Base-by-base conservation (phyloP, 495 filamentous ascomycete genomes). In the Evernia prunastri region DNA sequence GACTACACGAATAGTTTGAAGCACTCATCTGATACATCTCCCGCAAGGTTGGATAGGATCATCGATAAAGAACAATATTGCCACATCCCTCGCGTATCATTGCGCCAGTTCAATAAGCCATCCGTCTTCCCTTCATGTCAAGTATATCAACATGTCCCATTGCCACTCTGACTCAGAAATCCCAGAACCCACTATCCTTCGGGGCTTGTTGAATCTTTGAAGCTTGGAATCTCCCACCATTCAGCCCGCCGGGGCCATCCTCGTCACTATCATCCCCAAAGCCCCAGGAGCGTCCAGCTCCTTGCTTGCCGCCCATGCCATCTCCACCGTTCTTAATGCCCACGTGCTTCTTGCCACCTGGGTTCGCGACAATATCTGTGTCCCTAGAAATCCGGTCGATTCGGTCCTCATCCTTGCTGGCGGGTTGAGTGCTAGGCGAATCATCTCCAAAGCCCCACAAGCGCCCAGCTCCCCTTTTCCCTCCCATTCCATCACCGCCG, bases 401-500 rank as follows among this genome's bases (percentile, higher is more conserved):
- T 61, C 68, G 54, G 53, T 68, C 56, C 56, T 66, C 63, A 10
- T 71, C 68, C 51, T 77, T 72, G 65, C 63, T 67, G 35, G 66
- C 61, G 10, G 56, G 42, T 31, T 71, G 68, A 13, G 61, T 68
- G 36, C 33, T 66, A 18, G 60, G 71, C 58, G 67, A 73, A 35
- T 66, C 57, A 36, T 66, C 63, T 42, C 85, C 82, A 68, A 82
- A 81, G 17, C 80, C 75, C 87, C 87, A 90, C 66, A 75, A 72
- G 63, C 84, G 74, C n/a, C 75, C 76, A 20, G 78, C 68, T 20
- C 81, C 86, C 71, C 83, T 88, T 65, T 81, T 82, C 56, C 87
- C 87, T 37, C 89, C 88, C 85, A 90, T 90, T 33, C 88, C 89
- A 67, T 92, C 85, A 39, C 89, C 88, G 1, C 75, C 81, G 43